Evolutionary conservation across 2,329 filamentous ascomycete species (phyloP), one percentile per base, ranked within the genome.

Genomic region (Stylonectria norvegica): DNA sequence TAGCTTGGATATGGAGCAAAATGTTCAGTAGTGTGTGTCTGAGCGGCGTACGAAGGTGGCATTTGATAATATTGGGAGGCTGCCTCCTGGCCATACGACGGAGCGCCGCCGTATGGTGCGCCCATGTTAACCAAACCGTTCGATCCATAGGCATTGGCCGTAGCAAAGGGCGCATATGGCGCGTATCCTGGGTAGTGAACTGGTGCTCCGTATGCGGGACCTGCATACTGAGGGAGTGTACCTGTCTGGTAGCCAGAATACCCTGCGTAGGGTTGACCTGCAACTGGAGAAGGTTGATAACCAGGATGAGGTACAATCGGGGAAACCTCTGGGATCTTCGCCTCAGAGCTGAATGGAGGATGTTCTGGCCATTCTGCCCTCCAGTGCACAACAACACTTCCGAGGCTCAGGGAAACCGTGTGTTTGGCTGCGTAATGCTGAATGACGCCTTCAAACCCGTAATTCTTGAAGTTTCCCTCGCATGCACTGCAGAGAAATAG

Each of bases 391-490:
- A 89, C 79, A 33, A 86, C 69, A 53, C 78, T 88, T 34, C 85
- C 86, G 40, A 76, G 63, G 59, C 84, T 89, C 42, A 91, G 78
- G 11, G 71, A 64, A 41, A 63, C 79, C 30, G 86, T 89, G 59
- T 93, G 88, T 61, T 91, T 93, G 28, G 86, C 85, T 42, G 85
- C 86, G 58, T 83, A 91, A 61, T 94, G 88, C 58, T 93, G 87
- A 32, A 91, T 77, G 19, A 91, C 79, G 7, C 82, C 82, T 63
- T 91, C 85, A 48, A 93, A 86, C 0, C 81, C 82, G 53, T 86
- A 91, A 40, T 76, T 76, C 59, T 86, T 89, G 33, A 69, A 65
- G 50, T 75, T 79, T 35, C 70, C 71, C 34, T 82, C 77, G 59
- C 85, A 89, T 20, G 72, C 76, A 52, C 79, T 81, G 66, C 87